phyloP scores from a whole-genome alignment of 495 filamentous ascomycete genomes.

The Hamigera avellanea region DNA sequence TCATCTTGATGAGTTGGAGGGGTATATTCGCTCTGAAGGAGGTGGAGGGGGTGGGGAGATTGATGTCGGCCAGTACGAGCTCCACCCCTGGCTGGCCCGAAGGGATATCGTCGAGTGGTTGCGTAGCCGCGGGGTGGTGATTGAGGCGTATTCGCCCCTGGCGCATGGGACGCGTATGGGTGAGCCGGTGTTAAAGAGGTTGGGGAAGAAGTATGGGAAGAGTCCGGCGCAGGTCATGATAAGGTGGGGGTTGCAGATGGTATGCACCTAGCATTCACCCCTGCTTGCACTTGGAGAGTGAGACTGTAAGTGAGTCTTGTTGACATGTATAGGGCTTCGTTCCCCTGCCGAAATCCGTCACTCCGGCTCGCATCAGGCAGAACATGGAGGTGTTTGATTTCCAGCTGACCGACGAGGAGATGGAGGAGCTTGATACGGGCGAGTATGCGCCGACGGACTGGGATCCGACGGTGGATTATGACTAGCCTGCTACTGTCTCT shows the following conservation, averaged over 20 bases:
- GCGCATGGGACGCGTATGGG: conserved; percentile 45
- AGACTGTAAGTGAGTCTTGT: too few species aligned
- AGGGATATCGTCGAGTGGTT: conserved; percentile 45
- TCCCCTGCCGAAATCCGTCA: conserved; percentile 69
- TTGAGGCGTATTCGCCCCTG: conserved; percentile 57
- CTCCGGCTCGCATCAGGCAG: conserved; percentile 47
- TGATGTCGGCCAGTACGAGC: conserved; percentile 57
- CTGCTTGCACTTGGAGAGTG: background rate
- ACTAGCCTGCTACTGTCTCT: too few species aligned
- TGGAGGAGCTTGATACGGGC: conserved; percentile 40
- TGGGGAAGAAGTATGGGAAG: conserved; percentile 46
- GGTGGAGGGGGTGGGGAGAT: conserved; percentile 37
- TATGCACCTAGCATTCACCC: conserved; percentile 14
- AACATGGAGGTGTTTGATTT: conserved; percentile 66
- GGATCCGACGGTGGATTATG: conserved; percentile 18
- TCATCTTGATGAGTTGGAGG: conserved; percentile 51
- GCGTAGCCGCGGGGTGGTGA: conserved; percentile 38
- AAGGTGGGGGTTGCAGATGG: conserved; percentile 50
- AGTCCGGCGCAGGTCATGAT: conserved; percentile 52
- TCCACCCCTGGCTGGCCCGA: conserved; percentile 59
- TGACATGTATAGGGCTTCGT: conserved; percentile 26
- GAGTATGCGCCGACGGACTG: conserved; percentile 54
- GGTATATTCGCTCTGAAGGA: conserved; percentile 10
- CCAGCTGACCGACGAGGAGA: conserved; percentile 49
- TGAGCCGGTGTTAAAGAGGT: conserved; percentile 33